These are phyloP conservation scores for Eucalyptus marginata DNA, from an alignment of 345 rosid genomes.

Conservation along the genomic window DNA sequence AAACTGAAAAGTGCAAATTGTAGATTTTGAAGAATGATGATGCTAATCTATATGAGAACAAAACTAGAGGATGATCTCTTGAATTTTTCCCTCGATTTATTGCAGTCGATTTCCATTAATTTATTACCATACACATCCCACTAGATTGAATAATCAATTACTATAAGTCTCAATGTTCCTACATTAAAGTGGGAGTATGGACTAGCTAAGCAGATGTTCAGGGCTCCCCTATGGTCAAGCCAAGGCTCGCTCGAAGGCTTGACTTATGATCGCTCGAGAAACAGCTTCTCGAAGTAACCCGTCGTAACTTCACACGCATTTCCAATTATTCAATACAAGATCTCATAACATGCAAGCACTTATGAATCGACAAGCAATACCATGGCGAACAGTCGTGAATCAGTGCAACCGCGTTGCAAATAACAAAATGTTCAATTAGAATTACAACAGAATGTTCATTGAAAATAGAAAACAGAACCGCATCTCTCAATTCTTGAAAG, in stretches of 20 bases:
- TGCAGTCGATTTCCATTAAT: neutral
- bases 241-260: neutral
- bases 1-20: neutral
- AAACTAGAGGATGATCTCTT: neutral
- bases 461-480: neutral
- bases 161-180: neutral
- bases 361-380: neutral
- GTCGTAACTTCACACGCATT: neutral
- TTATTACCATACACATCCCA: neutral
- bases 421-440: neutral
- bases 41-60: neutral
- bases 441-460: neutral
- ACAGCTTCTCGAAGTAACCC: neutral
- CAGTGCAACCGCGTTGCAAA: neutral
- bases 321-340: neutral
- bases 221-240: neutral
- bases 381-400: neutral
- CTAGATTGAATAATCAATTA: neutral
- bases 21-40: neutral
- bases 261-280: neutral
- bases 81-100: neutral
- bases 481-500: neutral
- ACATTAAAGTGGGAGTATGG: neutral
- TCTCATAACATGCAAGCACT: neutral
- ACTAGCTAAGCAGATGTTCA: neutral